phyloP scores from a whole-genome alignment of 768 basidiomycete genomes.

The Lactarius deliciosus region DNA sequence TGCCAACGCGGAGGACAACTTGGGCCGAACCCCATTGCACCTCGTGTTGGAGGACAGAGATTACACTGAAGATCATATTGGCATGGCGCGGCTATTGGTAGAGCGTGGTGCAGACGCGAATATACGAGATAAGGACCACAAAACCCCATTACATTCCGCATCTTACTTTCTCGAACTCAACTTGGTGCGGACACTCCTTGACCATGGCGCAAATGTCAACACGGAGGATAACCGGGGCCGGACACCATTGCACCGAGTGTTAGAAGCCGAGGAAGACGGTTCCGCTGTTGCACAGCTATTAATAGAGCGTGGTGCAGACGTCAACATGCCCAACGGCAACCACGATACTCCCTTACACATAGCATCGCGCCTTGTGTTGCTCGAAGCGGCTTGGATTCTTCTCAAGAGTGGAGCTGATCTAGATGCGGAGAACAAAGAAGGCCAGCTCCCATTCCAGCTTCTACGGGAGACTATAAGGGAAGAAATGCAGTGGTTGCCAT shows the following conservation, averaged over 20 bases:
- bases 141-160: neutral
- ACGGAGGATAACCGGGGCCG: neutral
- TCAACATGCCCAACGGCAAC: neutral
- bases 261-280: neutral
- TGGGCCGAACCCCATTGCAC: neutral
- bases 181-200: neutral
- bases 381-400: neutral
- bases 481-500: neutral
- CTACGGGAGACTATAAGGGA: neutral
- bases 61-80: neutral
- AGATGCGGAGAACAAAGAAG: neutral
- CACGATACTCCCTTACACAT: neutral
- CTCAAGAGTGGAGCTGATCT: neutral
- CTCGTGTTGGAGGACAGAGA: neutral
- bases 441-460: neutral
- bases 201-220: neutral
- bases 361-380: neutral
- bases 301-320: neutral
- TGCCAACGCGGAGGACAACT: too few species aligned
- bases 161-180: neutral
- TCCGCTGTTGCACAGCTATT: too few species aligned
- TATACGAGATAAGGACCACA: neutral
- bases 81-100: neutral
- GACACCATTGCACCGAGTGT: neutral
- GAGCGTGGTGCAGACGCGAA: neutral